Evolutionary conservation across 768 basidiomycete species (phyloP), one percentile per base, ranked within the genome.

Genomic region (Hemileccinum impolitum): DNA sequence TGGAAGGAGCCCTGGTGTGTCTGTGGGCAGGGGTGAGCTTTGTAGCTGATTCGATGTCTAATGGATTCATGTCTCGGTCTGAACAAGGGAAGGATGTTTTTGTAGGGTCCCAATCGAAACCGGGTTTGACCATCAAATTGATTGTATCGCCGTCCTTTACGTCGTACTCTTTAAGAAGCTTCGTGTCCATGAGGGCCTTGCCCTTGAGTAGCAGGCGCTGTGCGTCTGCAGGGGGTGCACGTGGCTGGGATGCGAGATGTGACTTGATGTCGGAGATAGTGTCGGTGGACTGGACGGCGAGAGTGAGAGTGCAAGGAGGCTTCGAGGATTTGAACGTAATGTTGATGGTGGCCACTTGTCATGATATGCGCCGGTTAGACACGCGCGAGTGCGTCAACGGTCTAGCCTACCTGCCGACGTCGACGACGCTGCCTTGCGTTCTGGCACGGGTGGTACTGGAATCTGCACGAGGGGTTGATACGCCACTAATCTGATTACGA

Each of bases 151-250:
- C 88, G 62, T 85, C 80, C 59, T 84, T 80, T 61, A 94, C 76
- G 61, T 72, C 80, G 73, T 97, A 99, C 66, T 98, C 96, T 62
- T 87, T 87, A 35, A 98, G 72, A 10, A 99, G 80, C 64, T 94
- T 95, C 21, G 72, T 72, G 72, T 97, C 95, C 14, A 82, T 84
- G 54, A 98, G 79, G 0, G 87, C 93, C 67, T 99, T 99, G 48
- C 96, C 96, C 70, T 94, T 97, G 45, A 96, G 75, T 11, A 99
- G 74, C 14, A 97, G 79, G 3, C 96, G 76, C 67, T 96, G 94
- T 26, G 78, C 75, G 63, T 91, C 85, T 39, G 84, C 79, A 9
- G 87, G 80, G 0, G 94, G 94, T 0, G 90, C 90, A 42, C 73
- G 71, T 25, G 82, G 72, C 56, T 84, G 73, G 1, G 80, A 62